These are phyloP conservation scores for Ulmus americana DNA, from an alignment of 331 rosid genomes.

Conservation along the genomic window DNA sequence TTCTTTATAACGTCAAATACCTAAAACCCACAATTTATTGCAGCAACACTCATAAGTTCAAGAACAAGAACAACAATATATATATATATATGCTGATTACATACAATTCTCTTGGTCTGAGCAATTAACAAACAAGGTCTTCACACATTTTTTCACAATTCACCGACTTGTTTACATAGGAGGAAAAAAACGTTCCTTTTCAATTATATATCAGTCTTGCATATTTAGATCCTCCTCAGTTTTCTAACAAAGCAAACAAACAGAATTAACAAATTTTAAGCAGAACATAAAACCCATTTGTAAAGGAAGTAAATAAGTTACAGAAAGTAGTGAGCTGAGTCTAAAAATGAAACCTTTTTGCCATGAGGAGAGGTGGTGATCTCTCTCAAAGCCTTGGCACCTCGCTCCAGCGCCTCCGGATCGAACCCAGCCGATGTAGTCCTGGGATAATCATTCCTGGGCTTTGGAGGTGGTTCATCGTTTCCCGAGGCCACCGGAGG, in stretches of 20 bases:
- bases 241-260: no score
- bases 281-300: no score
- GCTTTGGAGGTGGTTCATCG: conserved; percentile 36
- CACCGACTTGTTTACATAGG: no score
- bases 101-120: not conserved
- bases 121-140: no score
- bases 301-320: no score
- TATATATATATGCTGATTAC: not conserved
- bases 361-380: conserved; percentile 50
- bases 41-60: not conserved
- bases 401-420: conserved; percentile 74
- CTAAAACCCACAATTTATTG: conserved; percentile 25
- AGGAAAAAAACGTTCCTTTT: no score
- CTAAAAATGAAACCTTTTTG: conserved; percentile 48
- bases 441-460: conserved; percentile 75
- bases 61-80: no score
- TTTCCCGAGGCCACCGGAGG: conserved; percentile 17
- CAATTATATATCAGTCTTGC: no score
- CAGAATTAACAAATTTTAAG: no score
- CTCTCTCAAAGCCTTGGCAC: conserved; percentile 48
- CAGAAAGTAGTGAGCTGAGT: no score
- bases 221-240: no score
- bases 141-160: no score
- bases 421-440: conserved; percentile 80
- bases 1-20: conserved; percentile 57